Evolutionary conservation across 805 yeast species (phyloP).

Genomic region (Wickerhamiella azymoides): DNA sequence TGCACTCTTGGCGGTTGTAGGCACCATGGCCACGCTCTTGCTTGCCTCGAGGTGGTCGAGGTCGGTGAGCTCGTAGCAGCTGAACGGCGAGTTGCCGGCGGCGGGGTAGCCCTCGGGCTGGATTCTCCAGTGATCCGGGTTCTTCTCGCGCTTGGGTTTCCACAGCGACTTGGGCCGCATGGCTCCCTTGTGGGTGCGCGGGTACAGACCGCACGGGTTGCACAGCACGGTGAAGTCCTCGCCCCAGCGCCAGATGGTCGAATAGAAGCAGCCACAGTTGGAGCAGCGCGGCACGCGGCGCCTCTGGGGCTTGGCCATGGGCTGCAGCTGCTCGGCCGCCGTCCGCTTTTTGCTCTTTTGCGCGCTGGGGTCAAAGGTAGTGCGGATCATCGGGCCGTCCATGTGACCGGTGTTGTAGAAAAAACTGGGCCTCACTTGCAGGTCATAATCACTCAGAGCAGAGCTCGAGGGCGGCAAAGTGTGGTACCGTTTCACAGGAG

Average conservation of each 20-base stretch:
- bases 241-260: constrained; percentile 17
- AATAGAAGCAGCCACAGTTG: constrained; percentile 17
- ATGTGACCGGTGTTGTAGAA: constrained; percentile 1
- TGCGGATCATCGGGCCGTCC: constrained; percentile 3
- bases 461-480: neutral
- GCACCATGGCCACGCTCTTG: no score
- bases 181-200: constrained; percentile 16
- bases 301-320: constrained; percentile 5
- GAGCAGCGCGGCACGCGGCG: constrained; percentile 10
- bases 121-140: constrained; percentile 1
- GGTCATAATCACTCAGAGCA: neutral
- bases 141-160: constrained; percentile 13
- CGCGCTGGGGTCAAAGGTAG: neutral
- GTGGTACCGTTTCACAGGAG: constrained; percentile 2
- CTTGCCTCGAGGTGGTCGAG: neutral
- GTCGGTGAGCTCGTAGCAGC: neutral
- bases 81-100: neutral
- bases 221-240: constrained; percentile 15
- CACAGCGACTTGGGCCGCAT: constrained; percentile 25
- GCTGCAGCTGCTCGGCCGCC: neutral
- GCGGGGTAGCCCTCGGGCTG: neutral
- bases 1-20: no score
- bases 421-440: neutral
- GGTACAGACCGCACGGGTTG: constrained; percentile 26
- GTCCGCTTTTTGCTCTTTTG: neutral